Base-by-base conservation (phyloP, 306 rosid genomes). In the Coriaria nepalensis region DNA sequence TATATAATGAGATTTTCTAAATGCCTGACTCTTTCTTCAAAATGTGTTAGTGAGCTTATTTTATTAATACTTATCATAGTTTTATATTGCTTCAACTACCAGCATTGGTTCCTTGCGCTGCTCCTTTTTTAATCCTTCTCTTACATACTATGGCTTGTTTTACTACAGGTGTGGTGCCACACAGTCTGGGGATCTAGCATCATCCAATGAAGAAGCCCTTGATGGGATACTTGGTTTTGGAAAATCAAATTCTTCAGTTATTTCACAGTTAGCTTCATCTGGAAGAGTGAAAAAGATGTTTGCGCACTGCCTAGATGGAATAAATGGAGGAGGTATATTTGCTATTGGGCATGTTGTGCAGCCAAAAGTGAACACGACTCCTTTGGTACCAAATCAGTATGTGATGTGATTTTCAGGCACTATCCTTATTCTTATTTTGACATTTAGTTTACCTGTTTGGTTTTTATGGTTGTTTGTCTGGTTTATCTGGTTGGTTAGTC, bases 181-280 rank as follows among this genome's bases (percentile, higher is more conserved):
- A 50, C 95, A 90, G 67, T 81, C 92, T 62, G 97, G 90, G 55
- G 86, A 79, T 71, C 67, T 77, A 55, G 71, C 68, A 55, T 79
- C 81, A 33, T 52, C 92, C 29, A 74, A 67, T 2, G 92, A 90
- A 65, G 92, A 73, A 59, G 95, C 98, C 55, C 94, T 90, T 57
- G 98, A 90, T 71, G 98, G 98, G 52, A 85, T 90, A 60, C 98
- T 90, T 71, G 98, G 95, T 53, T 90, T 90, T 63, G 98, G 98
- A 68, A 90, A 81, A 64, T 79, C 95, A 39, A 90, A 90, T 77
- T 77, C 78, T 37, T 90, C 98, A 14, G 52, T 90, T 57, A 85
- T 90, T 75, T 90, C 98, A 55, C 98, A 90, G 71, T 82, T 90
- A 62, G 93, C 92, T 55, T 71, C 82, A 36, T 79, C 95, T n/a